A percentile compares a stretch with the other conserved stretches of the same genome.
These are phyloP conservation scores for Saturnispora serradocipensis DNA, from an alignment of 805 yeast genomes.

Conservation along the genomic window DNA sequence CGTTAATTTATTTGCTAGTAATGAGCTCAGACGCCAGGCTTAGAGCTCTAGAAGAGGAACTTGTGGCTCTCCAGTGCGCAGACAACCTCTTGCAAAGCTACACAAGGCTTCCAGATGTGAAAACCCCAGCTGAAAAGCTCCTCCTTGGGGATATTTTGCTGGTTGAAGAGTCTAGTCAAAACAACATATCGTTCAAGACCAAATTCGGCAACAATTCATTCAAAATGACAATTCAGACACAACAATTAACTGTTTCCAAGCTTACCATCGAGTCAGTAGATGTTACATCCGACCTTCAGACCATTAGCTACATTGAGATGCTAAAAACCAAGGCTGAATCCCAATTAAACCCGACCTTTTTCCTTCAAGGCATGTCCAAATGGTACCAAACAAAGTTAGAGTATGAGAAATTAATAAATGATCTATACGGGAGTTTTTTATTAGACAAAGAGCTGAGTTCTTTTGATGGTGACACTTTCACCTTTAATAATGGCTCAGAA, in stretches of 20 bases:
- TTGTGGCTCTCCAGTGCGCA: not conserved
- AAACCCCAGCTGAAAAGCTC: not conserved
- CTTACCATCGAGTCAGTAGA: not conserved
- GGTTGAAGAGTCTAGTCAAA: not conserved
- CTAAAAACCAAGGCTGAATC: not conserved
- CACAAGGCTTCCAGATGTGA: not conserved
- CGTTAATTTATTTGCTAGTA: not conserved
- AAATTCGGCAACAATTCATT: not conserved
- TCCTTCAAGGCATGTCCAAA: constrained; percentile 1
- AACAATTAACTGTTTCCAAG: not conserved
- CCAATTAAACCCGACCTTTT: not conserved
- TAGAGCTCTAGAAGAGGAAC: not conserved
- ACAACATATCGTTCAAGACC: not conserved
- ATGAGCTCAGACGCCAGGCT: not conserved
- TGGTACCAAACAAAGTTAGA: not conserved
- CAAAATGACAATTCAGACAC: not conserved
- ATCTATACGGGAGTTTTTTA: not conserved
- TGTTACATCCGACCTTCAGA: not conserved
- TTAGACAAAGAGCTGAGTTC: not conserved
- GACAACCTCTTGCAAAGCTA: not conserved
- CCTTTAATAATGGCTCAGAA: not conserved
- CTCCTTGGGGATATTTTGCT: not conserved
- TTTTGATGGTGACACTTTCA: not conserved
- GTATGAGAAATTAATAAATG: not conserved
- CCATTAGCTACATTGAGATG: not conserved